Percentiles rank a stretch among this genome's conserved stretches.
phyloP scores from a whole-genome alignment of 495 filamentous ascomycete species.

The Pseudoneurospora amorphoporcata region DNA sequence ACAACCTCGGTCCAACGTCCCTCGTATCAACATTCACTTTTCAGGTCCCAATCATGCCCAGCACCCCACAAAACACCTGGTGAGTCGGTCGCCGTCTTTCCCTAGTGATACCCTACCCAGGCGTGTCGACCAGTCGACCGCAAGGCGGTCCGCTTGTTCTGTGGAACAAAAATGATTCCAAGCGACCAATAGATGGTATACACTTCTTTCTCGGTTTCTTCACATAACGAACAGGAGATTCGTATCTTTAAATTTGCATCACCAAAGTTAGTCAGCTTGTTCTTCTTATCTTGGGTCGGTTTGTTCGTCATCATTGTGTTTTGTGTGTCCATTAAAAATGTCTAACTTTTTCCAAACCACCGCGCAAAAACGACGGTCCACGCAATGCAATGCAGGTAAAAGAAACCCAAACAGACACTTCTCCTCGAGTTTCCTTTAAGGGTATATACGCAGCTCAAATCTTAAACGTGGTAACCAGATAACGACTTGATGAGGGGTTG shows the following conservation, averaged over 20 bases:
- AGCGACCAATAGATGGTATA: neutral
- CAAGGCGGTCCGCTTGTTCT: neutral
- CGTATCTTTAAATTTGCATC: slow-evolving; percentile 28
- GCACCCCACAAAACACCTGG: neutral
- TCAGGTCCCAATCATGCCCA: neutral
- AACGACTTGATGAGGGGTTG: neutral
- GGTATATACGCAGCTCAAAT: slow-evolving; percentile 6
- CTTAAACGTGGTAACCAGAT: slow-evolving; percentile 21
- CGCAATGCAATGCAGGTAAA: neutral
- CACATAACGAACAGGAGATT: slow-evolving; percentile 44
- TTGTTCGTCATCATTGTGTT: neutral
- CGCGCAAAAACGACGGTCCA: neutral
- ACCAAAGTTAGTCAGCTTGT: slow-evolving; percentile 10
- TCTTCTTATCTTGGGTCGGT: neutral
- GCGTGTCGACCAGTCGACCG: neutral
- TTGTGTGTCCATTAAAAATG: neutral
- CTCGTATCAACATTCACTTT: neutral
- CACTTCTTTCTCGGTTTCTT: neutral
- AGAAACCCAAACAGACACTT: neutral
- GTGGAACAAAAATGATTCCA: neutral
- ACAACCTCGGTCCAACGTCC: neutral
- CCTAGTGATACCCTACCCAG: neutral
- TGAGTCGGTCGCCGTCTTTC: neutral
- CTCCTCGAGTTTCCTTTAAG: neutral
- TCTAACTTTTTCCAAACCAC: neutral